Conservation (phyloP, 1,284 basidiomycete species). For the Sanguinoderma infundibulare region DNA sequence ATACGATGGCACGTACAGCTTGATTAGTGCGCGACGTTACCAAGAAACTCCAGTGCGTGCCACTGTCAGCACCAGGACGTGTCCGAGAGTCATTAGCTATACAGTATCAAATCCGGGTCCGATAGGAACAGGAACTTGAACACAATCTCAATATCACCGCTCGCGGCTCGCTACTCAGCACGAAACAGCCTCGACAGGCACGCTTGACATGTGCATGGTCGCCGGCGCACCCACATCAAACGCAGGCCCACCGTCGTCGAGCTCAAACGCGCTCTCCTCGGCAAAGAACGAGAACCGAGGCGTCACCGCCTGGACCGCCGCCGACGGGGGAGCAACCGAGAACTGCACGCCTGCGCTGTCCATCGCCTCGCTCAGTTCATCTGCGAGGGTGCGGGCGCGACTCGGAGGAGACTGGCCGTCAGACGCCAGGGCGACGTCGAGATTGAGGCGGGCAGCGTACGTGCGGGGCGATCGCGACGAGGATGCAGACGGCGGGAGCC, state of each 20-base stretch:
- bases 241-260: neutral
- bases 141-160: too few species aligned
- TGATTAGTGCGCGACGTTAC: too few species aligned
- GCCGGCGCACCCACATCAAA: neutral
- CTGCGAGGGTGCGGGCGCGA: neutral
- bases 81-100: too few species aligned
- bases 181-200: neutral
- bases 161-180: too few species aligned
- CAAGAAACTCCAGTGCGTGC: too few species aligned
- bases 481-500: neutral
- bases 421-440: too few species aligned
- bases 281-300: constrained; percentile 12
- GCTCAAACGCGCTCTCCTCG: neutral
- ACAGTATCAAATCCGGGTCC: too few species aligned
- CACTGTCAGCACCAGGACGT: too few species aligned
- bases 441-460: neutral
- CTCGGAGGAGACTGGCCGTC: neutral
- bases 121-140: too few species aligned
- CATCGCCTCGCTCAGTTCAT: neutral
- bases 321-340: neutral
- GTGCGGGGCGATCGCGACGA: neutral
- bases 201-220: neutral
- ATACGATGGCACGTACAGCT: too few species aligned
- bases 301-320: neutral
- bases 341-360: constrained; percentile 1